Evolutionary conservation across 345 rosid species (phyloP), one percentile per base, ranked within the genome.

Genomic region (Linum usitatissimum): DNA sequence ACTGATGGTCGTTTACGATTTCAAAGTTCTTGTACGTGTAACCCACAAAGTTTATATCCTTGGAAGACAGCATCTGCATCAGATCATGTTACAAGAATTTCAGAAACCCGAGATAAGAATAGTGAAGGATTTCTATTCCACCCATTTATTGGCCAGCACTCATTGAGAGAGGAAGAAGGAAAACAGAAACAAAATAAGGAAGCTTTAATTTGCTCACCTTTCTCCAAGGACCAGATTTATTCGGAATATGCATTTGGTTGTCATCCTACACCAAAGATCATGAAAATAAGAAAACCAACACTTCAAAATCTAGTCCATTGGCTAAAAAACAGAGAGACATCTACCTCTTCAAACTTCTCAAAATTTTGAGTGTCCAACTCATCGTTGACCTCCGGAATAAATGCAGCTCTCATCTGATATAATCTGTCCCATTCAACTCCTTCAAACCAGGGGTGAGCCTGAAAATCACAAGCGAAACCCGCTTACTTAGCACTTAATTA

Each of bases 1-100:
- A 57, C 61, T 68, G 77, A 40, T 62, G 55, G 62, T 73, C 77
- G 57, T 73, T 68, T 38, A 73, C 67, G 9, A 73, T 69, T 64
- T 73, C 77, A 30, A 68, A 68, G 64, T 73, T 73, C 73, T 73
- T 73, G 67, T 73, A 73, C 36, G 77, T 73, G 36, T 73, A 73
- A 19, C 77, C 77, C 30, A 73, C 77, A 30, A 73, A 73, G 42
- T 73, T 73, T 39, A 73, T 58, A 61, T 73, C 77, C 66, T 73
- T 73, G 40, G 73, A 72, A 10, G 71, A 53, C 8, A 68, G 55
- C 70, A 65, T 68, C 73, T 71, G 71, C 56, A 66, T 6, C 63
- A 36, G 61, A 12, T 34, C 39, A 56, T 55, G 59, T 31, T 21
- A n/a, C 55, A 71, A 55, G 28, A 6, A 21, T 28, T 30, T 30